A percentile compares a stretch with the other conserved stretches of the same genome.
phyloP scores from a whole-genome alignment of 2,329 filamentous ascomycete species.

The Fusarium humuli region DNA sequence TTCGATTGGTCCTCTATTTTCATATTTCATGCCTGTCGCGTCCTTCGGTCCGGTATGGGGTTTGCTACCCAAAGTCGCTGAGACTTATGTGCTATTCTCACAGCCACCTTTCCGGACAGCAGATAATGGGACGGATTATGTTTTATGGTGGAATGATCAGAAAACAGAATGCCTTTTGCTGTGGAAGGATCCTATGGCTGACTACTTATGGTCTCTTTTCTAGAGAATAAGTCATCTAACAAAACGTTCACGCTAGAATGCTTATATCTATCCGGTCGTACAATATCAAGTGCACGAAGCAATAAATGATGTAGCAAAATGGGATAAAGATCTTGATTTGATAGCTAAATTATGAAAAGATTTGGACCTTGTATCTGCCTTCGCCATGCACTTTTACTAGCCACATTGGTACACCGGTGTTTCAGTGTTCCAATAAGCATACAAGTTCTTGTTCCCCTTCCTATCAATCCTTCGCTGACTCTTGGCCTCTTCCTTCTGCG shows the following conservation, averaged over 20 bases:
- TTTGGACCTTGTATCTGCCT: neutral
- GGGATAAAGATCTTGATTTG: neutral
- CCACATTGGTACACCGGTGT: constrained; percentile 16
- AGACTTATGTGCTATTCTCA: neutral
- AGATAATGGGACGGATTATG: neutral
- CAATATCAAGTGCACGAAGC: neutral
- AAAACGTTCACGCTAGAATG: neutral
- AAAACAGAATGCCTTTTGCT: neutral
- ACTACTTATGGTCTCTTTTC: constrained; percentile 26
- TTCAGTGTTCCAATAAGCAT: constrained; percentile 26
- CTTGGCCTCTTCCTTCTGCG: constrained; percentile 12
- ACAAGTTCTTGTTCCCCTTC: constrained; percentile 17
- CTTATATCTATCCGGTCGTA: neutral
- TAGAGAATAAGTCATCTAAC: neutral
- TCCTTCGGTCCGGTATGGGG: neutral
- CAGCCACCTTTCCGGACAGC: constrained; percentile 7
- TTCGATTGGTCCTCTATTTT: fast-evolving
- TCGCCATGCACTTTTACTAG: neutral
- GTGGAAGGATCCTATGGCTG: constrained; percentile 22
- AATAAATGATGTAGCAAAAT: neutral
- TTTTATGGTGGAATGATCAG: neutral
- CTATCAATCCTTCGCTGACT: constrained; percentile 18
- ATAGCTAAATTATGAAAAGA: neutral
- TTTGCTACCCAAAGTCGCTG: neutral
- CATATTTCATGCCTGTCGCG: neutral